Base-by-base conservation (phyloP, 495 filamentous ascomycete species). In the Penicillium malachiteum region DNA sequence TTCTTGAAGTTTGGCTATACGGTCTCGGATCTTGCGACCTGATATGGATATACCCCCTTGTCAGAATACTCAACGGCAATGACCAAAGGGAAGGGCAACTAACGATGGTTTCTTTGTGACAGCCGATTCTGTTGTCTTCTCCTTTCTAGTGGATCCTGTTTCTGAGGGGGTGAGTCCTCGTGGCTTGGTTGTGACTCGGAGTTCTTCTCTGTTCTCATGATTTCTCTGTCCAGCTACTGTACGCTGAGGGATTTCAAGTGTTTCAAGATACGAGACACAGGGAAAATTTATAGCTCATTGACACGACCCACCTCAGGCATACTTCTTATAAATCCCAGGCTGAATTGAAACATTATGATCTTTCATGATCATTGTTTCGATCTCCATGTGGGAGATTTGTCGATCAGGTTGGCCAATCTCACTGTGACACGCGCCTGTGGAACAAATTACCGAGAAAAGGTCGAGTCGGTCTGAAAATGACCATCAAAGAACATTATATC, bases 1-100 rank as follows among this genome's bases (percentile, higher is more conserved):
- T 41, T 76, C 73, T 56, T 76, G 73, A 3, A 76, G 70, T 42
- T 74, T 76, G 26, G 73, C 71, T 48, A 76, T 74, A 8, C 73
- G 70, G 31, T 76, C 73, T 33, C 73, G 64, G 42, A 73, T 73
- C 37, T 76, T 76, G 18, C 71, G 65, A 10, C 72, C 72, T 76
- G n/a, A 9, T 13, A 7, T 5, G 3, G 21, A 2, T 26, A 26
- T 26, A 26, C 21, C 21, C 4, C 21, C 21, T 26, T 26, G 21
- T 26, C 21, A 26, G 21, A 26, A 26, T 26, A 26, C 1, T 26
- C 21, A 26, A 4, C 21, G 21, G 4, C 21, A 26, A 4, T 26
- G 4, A 4, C 4, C 21, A 26, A 26, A 26, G 21, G 21, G 21
- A 26, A 26, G 21, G 21, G 21, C 21, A 26, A 21, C 62, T 50